These are phyloP conservation scores for Zizania latifolia DNA, from an alignment of 176 grass and related monocot species.

Conservation along the genomic window DNA sequence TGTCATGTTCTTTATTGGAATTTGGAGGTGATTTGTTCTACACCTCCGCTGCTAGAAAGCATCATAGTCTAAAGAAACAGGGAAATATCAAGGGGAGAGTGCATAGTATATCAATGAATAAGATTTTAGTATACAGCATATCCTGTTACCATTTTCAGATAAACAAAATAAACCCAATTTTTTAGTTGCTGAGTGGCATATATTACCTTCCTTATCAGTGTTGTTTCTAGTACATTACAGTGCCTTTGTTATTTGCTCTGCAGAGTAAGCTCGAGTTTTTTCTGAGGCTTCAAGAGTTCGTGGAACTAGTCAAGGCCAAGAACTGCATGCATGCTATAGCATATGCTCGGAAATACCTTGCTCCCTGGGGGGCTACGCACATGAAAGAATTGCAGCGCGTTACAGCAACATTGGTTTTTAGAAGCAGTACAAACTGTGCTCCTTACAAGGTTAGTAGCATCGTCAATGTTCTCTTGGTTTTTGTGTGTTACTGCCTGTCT, in stretches of 20 bases:
- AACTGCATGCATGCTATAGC: conserved; percentile 66
- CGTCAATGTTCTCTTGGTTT: conserved; percentile 23
- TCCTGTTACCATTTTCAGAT: conserved; percentile 9
- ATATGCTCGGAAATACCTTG: conserved; percentile 93
- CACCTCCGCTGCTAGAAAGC: background rate
- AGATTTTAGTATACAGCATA: background rate
- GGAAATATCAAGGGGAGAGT: background rate
- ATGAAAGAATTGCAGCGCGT: conserved; percentile 89
- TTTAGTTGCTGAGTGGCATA: background rate
- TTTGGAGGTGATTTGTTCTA: background rate
- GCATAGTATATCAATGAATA: background rate
- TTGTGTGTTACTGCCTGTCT: background rate
- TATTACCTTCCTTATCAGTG: conserved; percentile 1
- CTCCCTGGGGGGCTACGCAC: conserved; percentile 71
- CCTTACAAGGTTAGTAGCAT: conserved; percentile 65
- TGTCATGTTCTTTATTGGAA: background rate
- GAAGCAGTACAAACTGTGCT: conserved; percentile 62
- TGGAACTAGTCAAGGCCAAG: conserved; percentile 78
- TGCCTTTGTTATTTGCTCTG: conserved; percentile 21
- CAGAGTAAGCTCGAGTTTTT: conserved; percentile 98
- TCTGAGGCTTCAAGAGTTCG: conserved; percentile 94
- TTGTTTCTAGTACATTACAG: background rate
- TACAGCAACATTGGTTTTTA: conserved; percentile 75
- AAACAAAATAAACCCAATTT: conserved; percentile 3
- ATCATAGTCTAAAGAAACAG: background rate